Percentiles rank a stretch among this genome's conserved stretches.
phyloP scores from a whole-genome alignment of 192 early-diverging fungal species.

The Coemansia sp. region DNA sequence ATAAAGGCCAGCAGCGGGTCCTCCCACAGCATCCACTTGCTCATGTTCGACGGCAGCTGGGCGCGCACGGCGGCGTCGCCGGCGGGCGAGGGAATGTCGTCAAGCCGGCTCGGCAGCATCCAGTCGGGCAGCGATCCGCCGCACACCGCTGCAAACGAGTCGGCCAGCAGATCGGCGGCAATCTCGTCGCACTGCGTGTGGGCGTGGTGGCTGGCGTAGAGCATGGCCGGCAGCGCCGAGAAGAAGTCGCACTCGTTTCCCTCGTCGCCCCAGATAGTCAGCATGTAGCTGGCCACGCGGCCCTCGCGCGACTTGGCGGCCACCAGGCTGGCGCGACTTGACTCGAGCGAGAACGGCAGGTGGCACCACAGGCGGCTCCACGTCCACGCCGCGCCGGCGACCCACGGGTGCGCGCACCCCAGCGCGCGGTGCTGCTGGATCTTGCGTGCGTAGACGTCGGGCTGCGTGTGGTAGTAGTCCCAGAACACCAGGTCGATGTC shows the following conservation, averaged over 20 bases:
- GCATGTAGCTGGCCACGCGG: slow-evolving; percentile 70
- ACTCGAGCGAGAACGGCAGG: slow-evolving; percentile 75
- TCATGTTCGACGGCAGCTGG: slow-evolving; percentile 65
- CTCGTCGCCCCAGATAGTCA: slow-evolving; percentile 89
- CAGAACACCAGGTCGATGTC: slow-evolving; percentile 75
- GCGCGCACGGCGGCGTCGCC: slow-evolving; percentile 48
- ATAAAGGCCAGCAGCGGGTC: slow-evolving; percentile 73
- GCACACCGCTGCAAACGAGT: slow-evolving; percentile 70
- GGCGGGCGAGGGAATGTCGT: slow-evolving; percentile 50
- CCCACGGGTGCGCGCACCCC: slow-evolving; percentile 75
- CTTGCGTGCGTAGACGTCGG: slow-evolving; percentile 69
- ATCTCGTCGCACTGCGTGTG: slow-evolving; percentile 65
- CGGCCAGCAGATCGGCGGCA: slow-evolving; percentile 55
- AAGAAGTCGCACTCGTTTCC: slow-evolving; percentile 89
- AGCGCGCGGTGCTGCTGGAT: slow-evolving; percentile 80
- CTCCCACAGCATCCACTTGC: slow-evolving; percentile 87
- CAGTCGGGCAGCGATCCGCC: slow-evolving; percentile 77
- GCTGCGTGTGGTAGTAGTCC: slow-evolving; percentile 80
- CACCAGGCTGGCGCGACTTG: slow-evolving; percentile 66
- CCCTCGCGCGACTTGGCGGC: slow-evolving; percentile 59
- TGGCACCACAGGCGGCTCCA: slow-evolving; percentile 83
- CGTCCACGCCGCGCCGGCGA: slow-evolving; percentile 78
- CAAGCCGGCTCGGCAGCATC: slow-evolving; percentile 57
- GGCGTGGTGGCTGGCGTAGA: slow-evolving; percentile 73
- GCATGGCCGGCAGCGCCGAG: slow-evolving; percentile 72